Evolutionary conservation across 257 asterid genomes (phyloP), one percentile per base, ranked within the genome.

Genomic region (Primulina tabacum): DNA sequence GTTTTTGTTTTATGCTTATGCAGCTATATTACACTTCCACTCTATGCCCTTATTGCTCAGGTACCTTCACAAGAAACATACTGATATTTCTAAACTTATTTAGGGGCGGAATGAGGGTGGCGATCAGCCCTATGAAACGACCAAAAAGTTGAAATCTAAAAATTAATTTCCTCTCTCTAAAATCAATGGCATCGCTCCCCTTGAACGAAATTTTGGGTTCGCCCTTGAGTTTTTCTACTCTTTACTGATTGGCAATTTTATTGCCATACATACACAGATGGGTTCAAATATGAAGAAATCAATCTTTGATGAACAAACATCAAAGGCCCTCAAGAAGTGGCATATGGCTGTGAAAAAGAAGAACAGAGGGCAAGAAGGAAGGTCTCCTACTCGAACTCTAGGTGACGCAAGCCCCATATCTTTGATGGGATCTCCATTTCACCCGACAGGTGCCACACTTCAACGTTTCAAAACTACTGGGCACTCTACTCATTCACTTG

Each of bases 21-120:
- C 90, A 92, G 97, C 82, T 92, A 92, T 73, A 92, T 83, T 67
- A 92, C 96, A 2, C 97, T 90, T 68, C 98, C 97, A 4, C 90
- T 88, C 4, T 92, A 92, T 77, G 89, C 96, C 76, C 86, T 92
- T 5, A 78, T 92, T 59, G 84, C 91, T 58, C 98, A 90, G 96
- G 97, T 92, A 80, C 64, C n/a, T 32, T 60, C 7, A 14, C 0
- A 38, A 43, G 17, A 12, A 14, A 12, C 52, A 64, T 37, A 38
- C 56, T 50, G 20, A 50, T 5, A 50, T 16, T 7, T 50, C 16
- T 4, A 16, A 16, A 3, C 53, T 11, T 5, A 14, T 43, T 43
- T 14, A 43, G n/a, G 14, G 53, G 56, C 56, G 8, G 20, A 50
- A 50, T 50, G 56, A 50, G 20, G 56, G 18, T 50, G 56, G 20